Conservation (phyloP, 1,284 basidiomycete genomes). For the Ganoderma lingzhi region DNA sequence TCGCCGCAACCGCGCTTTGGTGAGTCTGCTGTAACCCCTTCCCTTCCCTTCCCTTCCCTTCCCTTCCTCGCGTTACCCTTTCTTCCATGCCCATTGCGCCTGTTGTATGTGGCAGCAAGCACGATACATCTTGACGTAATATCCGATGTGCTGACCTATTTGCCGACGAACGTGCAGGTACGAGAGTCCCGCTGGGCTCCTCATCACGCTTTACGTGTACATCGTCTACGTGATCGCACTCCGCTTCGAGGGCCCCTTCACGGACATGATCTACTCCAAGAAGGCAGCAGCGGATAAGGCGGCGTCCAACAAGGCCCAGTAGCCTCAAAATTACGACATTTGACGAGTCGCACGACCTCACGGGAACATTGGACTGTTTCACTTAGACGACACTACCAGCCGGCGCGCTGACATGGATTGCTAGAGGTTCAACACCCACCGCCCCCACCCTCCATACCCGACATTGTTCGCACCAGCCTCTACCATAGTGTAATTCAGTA, state of each 20-base stretch:
- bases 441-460: background rate
- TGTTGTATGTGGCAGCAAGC: background rate
- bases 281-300: constrained; percentile 47
- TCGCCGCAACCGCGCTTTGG: constrained; percentile 87
- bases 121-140: constrained; percentile 16
- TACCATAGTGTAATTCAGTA: constrained; percentile 32
- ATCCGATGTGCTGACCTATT: background rate
- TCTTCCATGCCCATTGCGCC: background rate
- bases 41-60: background rate
- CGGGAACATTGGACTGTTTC: background rate
- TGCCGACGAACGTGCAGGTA: constrained; percentile 58
- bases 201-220: constrained; percentile 83
- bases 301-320: constrained; percentile 46
- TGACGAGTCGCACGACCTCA: background rate
- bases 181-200: constrained; percentile 81
- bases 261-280: constrained; percentile 81
- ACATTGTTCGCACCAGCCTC: constrained; percentile 9
- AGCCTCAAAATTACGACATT: constrained; percentile 17
- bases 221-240: constrained; percentile 87
- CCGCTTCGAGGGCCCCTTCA: constrained; percentile 88
- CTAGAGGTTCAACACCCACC: constrained; percentile 33
- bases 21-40: constrained; percentile 44
- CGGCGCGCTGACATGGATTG: constrained; percentile 13
- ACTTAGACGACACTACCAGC: background rate
- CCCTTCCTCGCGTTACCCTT: background rate